Conservation (phyloP, 768 basidiomycete species). For the Serendipita indica region DNA sequence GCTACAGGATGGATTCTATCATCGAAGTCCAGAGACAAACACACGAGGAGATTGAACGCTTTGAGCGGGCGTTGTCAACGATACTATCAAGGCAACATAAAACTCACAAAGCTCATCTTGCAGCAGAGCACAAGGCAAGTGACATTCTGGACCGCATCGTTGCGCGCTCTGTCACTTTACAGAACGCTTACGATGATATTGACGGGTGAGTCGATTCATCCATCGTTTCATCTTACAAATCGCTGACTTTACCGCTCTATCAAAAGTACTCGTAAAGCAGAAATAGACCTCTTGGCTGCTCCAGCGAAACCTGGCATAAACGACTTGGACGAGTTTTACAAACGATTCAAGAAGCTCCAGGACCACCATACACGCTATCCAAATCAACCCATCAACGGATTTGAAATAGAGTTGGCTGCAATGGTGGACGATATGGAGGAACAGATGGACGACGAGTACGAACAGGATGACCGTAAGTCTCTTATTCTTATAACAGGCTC, state of each 20-base stretch:
- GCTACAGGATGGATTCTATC: constrained; percentile 71
- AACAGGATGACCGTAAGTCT: constrained; percentile 75
- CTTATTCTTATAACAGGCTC: constrained; percentile 5
- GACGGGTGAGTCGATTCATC: constrained; percentile 26
- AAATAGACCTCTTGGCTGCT: constrained; percentile 43
- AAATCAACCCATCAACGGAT: constrained; percentile 64
- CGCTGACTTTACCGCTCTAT: neutral
- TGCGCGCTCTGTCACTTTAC: constrained; percentile 47
- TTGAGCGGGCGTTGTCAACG: constrained; percentile 73
- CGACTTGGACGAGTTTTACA: constrained; percentile 88
- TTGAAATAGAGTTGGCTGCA: constrained; percentile 70
- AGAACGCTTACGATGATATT: constrained; percentile 63
- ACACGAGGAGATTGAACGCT: constrained; percentile 90
- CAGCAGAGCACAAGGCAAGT: constrained; percentile 77
- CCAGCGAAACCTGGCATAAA: constrained; percentile 34
- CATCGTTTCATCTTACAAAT: neutral
- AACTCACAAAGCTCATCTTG: constrained; percentile 47
- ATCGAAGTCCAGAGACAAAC: constrained; percentile 89
- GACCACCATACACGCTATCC: constrained; percentile 95
- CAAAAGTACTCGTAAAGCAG: constrained; percentile 37
- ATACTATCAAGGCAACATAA: constrained; percentile 55
- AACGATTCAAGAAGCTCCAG: constrained; percentile 88
- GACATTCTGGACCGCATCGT: constrained; percentile 79
- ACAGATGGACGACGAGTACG: constrained; percentile 48
- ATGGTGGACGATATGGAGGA: constrained; percentile 62